phyloP scores from a whole-genome alignment of 140 eudicot species.

The Erigeron philadelphicus region DNA sequence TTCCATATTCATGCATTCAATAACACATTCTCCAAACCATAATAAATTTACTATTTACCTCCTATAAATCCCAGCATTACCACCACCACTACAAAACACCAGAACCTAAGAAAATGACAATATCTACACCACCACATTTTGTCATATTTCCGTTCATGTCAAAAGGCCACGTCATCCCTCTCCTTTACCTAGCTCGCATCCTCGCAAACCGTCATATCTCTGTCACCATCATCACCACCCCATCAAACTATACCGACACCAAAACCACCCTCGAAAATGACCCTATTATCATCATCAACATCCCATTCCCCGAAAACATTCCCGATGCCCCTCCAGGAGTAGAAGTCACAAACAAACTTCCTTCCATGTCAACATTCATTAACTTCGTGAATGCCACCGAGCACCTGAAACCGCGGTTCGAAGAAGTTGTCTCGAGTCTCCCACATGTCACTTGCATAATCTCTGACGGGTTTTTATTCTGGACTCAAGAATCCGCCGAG shows the following conservation, averaged over 20 bases:
- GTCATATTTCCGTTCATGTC: conserved; percentile 54
- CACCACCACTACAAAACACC: neutral
- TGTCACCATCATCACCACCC: conserved; percentile 61
- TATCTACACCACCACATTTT: conserved; percentile 33
- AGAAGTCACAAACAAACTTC: conserved; percentile 41
- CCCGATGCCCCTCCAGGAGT: conserved; percentile 39
- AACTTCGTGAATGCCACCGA: conserved; percentile 35
- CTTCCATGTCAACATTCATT: conserved; percentile 37
- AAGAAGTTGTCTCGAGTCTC: conserved; percentile 29
- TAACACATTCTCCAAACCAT: no score
- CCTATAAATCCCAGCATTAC: neutral
- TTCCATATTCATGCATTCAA: no score
- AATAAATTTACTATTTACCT: no score
- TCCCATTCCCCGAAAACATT: conserved; percentile 37
- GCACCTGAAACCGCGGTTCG: conserved; percentile 39
- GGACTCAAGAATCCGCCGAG: conserved; percentile 54
- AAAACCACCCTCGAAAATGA: conserved; percentile 24
- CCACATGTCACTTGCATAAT: conserved; percentile 37
- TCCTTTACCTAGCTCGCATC: conserved; percentile 52
- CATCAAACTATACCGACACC: conserved; percentile 40
- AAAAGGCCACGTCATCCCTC: conserved; percentile 66
- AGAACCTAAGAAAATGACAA: conserved; percentile 8
- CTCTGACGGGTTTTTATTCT: conserved; percentile 47
- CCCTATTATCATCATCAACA: conserved; percentile 32
- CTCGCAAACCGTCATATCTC: conserved; percentile 32